Base-by-base conservation (phyloP, 345 rosid species). In the Pugionium dolabratum region DNA sequence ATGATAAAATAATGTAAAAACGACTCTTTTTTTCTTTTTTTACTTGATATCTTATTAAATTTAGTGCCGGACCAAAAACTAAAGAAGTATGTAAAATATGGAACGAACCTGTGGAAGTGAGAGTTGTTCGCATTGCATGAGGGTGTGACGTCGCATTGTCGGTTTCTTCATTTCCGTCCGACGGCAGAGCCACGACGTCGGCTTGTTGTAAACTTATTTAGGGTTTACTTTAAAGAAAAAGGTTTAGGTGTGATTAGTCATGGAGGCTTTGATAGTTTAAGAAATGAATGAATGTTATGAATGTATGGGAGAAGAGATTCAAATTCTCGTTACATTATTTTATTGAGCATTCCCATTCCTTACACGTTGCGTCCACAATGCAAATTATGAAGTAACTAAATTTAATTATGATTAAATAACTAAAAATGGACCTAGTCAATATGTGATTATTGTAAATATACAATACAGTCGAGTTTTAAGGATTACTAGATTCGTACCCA, bases 51-150 rank as follows among this genome's bases (percentile, higher is more conserved):
- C 18, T 18, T 18, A 0, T 18, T 18, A 18, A 18, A 18, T 0
- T 18, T 18, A 18, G 18, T 18, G 18, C 0, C 18, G 18, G 18
- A 18, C 18, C 18, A 64, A 25, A 25, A 18, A 9, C 1, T 33
- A 31, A 33, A 33, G 44, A 31, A 18, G 11, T 8, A 67, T 28
- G 54, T 46, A 63, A 33, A 33, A 45, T 7, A 66, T 7, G 4
- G 1, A 51, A 63, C 69, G 5, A 43, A 73, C 76, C 56, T 62
- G 59, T 31, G 76, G 76, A 66, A 73, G 49, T 29, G 76, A 73
- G 57, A 73, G 76, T 59, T 73, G 35, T 50, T 73, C 76, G 31
- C 50, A 66, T 50, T 51, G 26, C 72, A 73, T 73, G 62, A 73
- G 76, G 48, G 55, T 66, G 56, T 32, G 72, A 33, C n/a, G 66